Evolutionary conservation across 306 rosid species (phyloP), one percentile per base, ranked within the genome.

Genomic region (Castanea crenata): DNA sequence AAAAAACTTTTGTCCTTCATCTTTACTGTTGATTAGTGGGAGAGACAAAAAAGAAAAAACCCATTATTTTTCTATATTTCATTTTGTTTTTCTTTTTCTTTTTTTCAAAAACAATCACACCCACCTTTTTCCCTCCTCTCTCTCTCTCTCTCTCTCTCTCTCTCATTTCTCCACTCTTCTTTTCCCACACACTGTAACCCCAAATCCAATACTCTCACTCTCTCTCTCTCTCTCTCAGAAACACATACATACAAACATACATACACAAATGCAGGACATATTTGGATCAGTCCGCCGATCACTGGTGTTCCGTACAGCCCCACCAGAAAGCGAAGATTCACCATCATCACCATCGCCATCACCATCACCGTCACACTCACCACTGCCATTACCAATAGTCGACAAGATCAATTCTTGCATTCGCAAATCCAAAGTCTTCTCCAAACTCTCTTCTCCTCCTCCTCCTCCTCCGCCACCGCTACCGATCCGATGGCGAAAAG

Each of bases 241-340:
- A 41, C 46, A 41, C 46, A 38, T 38, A 38, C 44, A 38, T 38
- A 7, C 11, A 6, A 1, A 1, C 16, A 23, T 76, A 59, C 51
- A n/a, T 63, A 76, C 16, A 52, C 69, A 70, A 86, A 96, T 96
- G 99, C 99, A 96, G 74, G 98, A 96, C 67, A 91, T 96, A 0
- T 88, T 96, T 59, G 99, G 96, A 83, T 93, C 98, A 83, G 99
- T 91, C 82, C 99, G 99, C 70, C 92, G 98, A 83, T 96, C 99
- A 77, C 89, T 96, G 70, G 96, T 96, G 5, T 96, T 96, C 82
- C 99, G 99, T 32, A 1, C 91, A n/a, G 72, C 72, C 46, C 73
- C 92, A 54, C 86, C 91, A 74, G 97, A 90, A 35, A 82, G 76
- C 77, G 92, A 88, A 10, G 96, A 91, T 15, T 73, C 85, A 7